Base-by-base conservation (phyloP, 2,329 filamentous ascomycete species). In the Ophiocordyceps polyrhachis-furcata region DNA sequence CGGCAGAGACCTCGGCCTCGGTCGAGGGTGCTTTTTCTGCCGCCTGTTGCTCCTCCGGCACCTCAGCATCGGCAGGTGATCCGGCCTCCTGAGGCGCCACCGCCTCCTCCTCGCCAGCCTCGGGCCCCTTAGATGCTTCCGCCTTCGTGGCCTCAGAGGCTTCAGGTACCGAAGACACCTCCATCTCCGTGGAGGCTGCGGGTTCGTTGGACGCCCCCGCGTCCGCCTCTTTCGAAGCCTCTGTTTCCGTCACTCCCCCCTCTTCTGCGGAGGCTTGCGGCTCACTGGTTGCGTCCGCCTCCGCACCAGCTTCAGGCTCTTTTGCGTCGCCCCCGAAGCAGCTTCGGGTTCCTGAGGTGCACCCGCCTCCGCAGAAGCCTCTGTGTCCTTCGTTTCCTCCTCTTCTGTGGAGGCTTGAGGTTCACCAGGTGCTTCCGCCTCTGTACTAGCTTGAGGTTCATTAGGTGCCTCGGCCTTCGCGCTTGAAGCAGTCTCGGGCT, bases 281-380 rank as follows among this genome's bases (percentile, higher is more conserved):
- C 7, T 35, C 41, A 17, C 2, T 9, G 14, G 19, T 11, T 15
- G 20, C 25, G n/a, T 43, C 41, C 2, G 23, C 28, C n/a, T 43
- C 41, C 8, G 20, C 32, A 32, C 9, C 17, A n/a, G 21, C n/a
- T 31, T 41, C 38, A 19, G n/a, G 7, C 6, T 43, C 35, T 17
- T 48, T 45, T 23, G 42, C n/a, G n/a, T 19, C 12, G 43, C 45
- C 17, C n/a, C 32, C 14, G 14, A 7, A 17, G 32, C 6, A 28
- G 29, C 41, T 7, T 42, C 25, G 35, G 45, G 51, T 38, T 55
- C 48, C 19, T 47, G 8, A 20, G 45, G 17, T 21, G 21, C n/a
- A 21, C 42, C 32, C 4, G 35, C 29, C 28, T 15, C n/a, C 1
- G 43, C 15, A 14, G 17, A 17, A n/a, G 8, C 37, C 17, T 43